phyloP scores from a whole-genome alignment of 805 yeast genomes.

The Ogataea henricii region DNA sequence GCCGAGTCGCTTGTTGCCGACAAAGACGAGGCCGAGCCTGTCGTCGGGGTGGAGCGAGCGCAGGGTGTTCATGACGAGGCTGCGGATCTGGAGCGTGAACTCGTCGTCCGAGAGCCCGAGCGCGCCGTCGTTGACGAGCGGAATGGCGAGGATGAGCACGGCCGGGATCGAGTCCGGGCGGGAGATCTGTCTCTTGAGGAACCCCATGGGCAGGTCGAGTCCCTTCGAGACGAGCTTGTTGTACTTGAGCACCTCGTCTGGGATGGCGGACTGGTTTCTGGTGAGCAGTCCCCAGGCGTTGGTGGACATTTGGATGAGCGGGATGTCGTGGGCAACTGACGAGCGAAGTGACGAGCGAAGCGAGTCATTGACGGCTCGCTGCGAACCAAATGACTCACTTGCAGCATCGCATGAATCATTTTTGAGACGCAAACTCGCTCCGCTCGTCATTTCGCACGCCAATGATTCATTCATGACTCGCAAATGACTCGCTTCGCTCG shows the following conservation, averaged over 20 bases:
- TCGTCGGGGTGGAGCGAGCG: conserved; percentile 23
- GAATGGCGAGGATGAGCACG: conserved; percentile 29
- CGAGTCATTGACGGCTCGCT: too few species aligned
- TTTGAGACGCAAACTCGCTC: too few species aligned
- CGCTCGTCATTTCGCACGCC: too few species aligned
- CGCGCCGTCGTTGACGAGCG: conserved; percentile 24
- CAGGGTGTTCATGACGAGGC: conserved; percentile 15
- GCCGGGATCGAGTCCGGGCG: conserved; percentile 38
- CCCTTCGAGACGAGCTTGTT: conserved; percentile 40
- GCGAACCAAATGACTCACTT: too few species aligned
- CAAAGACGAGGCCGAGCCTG: conserved; percentile 32
- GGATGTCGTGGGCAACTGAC: conserved; percentile 27
- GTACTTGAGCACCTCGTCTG: conserved; percentile 41
- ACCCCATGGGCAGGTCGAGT: conserved; percentile 43
- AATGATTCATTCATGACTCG: too few species aligned
- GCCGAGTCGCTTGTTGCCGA: conserved; percentile 21
- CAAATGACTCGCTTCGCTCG: too few species aligned
- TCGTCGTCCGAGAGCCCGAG: conserved; percentile 23
- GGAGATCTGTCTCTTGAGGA: conserved; percentile 41
- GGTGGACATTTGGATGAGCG: conserved; percentile 50
- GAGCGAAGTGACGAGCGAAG: too few species aligned
- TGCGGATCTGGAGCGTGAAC: conserved; percentile 21
- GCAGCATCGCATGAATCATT: too few species aligned
- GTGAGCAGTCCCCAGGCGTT: conserved; percentile 50
- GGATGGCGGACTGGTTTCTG: conserved; percentile 35